phyloP scores from a whole-genome alignment of 108 stramenopile genomes.

The Parietichytrium sp. region DNA sequence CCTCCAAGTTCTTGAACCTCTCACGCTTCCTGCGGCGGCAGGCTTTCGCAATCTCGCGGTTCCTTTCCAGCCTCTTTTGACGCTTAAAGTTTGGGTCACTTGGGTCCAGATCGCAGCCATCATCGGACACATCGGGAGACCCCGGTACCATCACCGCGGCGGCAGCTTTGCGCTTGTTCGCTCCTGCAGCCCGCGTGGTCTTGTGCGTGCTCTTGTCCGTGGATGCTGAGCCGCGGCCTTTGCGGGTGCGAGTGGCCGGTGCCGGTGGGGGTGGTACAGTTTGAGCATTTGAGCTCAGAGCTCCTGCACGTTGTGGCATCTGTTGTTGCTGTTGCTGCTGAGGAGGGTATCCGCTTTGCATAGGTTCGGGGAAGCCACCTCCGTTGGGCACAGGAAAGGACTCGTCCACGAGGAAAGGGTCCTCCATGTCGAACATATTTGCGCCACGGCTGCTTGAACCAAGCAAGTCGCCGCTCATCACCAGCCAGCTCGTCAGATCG shows the following conservation, averaged over 20 bases:
- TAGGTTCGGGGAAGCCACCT: no score
- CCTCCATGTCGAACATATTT: not conserved
- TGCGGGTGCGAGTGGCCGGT: not conserved
- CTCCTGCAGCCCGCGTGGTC: no score
- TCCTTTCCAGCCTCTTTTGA: slow-evolving; percentile 12
- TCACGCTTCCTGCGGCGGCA: slow-evolving; percentile 36
- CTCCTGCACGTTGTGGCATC: not conserved
- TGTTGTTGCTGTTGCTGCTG: not conserved
- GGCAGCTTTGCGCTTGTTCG: no score
- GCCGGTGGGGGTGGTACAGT: not conserved
- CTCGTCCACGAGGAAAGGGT: no score
- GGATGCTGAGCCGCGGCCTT: not conserved
- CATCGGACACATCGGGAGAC: no score
- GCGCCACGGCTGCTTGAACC: not conserved
- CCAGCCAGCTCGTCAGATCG: slow-evolving; percentile 16
- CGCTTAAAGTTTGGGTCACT: slow-evolving; percentile 26
- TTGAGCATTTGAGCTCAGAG: not conserved
- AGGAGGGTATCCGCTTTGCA: not conserved
- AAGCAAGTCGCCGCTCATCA: slow-evolving; percentile 29
- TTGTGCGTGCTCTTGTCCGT: not conserved
- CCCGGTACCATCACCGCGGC: no score
- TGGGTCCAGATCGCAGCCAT: not conserved
- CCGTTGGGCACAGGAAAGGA: no score
- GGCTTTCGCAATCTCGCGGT: slow-evolving; percentile 33
- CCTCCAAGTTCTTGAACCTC: not conserved